A percentile compares a stretch with the other conserved stretches of the same genome.
phyloP scores from a whole-genome alignment of 495 filamentous ascomycete species.

The Penicillium bovifimosum region DNA sequence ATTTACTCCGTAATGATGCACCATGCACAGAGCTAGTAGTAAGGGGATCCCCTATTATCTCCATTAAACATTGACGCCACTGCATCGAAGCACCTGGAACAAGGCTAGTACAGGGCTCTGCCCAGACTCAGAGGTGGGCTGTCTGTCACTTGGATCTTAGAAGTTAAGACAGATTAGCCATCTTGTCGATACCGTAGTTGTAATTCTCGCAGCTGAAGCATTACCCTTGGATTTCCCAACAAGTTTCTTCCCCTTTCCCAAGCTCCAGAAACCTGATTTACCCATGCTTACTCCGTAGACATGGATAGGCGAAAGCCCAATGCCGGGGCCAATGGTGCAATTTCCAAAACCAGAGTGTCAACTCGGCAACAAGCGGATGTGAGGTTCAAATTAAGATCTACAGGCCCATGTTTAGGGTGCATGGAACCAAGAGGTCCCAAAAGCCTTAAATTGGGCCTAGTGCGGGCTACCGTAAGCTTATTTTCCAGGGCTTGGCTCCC shows the following conservation, averaged over 20 bases:
- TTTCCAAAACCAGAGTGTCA: not conserved
- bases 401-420: constrained; percentile 4
- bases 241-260: not conserved
- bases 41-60: constrained; percentile 7
- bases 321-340: no score
- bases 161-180: not conserved
- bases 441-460: not conserved
- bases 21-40: not conserved
- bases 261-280: no score
- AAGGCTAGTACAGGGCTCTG: not conserved
- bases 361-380: constrained; percentile 6
- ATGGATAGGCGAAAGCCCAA: no score
- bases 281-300: no score
- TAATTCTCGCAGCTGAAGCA: not conserved
- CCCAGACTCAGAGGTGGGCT: not conserved
- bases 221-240: not conserved
- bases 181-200: not conserved
- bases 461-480: not conserved
- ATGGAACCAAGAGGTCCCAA: not conserved
- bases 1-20: no score
- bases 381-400: constrained; percentile 20
- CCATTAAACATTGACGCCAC: constrained; percentile 2
- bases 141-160: not conserved
- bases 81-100: not conserved
- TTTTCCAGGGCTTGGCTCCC: not conserved